Percentiles rank a stretch among this genome's conserved stretches.
Conservation (phyloP, 305 asterid genomes). For the Andrographis paniculata region DNA sequence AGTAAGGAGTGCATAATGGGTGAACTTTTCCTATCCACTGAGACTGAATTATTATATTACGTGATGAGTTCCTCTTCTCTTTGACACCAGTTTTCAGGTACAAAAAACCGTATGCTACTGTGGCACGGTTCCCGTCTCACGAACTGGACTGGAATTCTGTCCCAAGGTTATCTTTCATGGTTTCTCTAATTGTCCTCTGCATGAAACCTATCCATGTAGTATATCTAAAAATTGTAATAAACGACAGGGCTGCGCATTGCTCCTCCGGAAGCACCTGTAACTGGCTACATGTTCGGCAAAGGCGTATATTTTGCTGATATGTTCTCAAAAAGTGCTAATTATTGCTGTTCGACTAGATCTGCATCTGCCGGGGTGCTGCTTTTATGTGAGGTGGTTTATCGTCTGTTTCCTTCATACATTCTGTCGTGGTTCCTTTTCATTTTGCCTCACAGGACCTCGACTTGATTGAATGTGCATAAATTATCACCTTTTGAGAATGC, state of each 20-base stretch:
- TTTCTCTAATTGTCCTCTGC: neutral
- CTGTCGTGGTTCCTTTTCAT: too few species aligned
- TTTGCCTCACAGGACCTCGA: too few species aligned
- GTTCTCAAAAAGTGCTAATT: conserved; percentile 97
- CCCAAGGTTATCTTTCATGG: conserved; percentile 51
- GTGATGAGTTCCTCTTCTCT: neutral
- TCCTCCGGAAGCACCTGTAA: conserved; percentile 94
- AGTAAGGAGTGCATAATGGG: conserved; percentile 25
- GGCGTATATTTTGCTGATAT: conserved; percentile 97
- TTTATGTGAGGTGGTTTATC: conserved; percentile 65
- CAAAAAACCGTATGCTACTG: conserved; percentile 76
- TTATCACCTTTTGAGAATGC: neutral
- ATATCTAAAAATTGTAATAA: neutral
- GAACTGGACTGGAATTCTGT: conserved; percentile 89
- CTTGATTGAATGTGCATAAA: too few species aligned
- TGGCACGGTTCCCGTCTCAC: conserved; percentile 97
- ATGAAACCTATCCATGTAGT: neutral
- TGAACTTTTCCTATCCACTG: neutral
- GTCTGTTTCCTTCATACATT: too few species aligned
- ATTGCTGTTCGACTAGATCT: conserved; percentile 45
- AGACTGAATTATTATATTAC: neutral
- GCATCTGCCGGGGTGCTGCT: conserved; percentile 65
- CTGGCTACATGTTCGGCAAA: conserved; percentile 96
- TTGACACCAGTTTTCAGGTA: conserved; percentile 40
- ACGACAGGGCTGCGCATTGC: conserved; percentile 74